A percentile compares a stretch with the other conserved stretches of the same genome.
Conservation (phyloP, 169 alveolate species). For the Cardiosporidium cionae region DNA sequence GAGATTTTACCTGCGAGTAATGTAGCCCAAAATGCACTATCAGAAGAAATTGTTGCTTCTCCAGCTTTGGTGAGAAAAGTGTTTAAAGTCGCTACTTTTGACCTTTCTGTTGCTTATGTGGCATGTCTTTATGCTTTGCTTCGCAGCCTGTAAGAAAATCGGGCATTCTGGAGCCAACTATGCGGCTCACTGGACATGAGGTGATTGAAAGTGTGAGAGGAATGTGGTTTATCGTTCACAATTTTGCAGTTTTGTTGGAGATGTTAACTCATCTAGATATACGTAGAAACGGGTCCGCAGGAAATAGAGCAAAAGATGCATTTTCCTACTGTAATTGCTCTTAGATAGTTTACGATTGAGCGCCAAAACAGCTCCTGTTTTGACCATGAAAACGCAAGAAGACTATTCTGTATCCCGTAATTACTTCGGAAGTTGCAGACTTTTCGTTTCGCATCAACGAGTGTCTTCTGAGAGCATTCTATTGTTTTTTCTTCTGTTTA, state of each 20-base stretch:
- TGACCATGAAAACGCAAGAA: neutral
- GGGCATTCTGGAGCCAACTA: conserved; percentile 49
- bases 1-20: no score
- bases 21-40: no score
- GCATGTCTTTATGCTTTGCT: no score
- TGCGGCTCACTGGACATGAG: conserved; percentile 60
- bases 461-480: neutral
- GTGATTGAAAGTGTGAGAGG: neutral
- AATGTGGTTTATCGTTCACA: neutral
- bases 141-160: conserved; percentile 18
- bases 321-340: neutral
- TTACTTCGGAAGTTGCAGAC: neutral
- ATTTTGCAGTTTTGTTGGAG: neutral
- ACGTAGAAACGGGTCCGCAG: neutral
- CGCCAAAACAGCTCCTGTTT: neutral
- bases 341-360: neutral
- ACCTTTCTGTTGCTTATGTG: no score
- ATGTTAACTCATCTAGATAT: neutral
- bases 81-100: no score
- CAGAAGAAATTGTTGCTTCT: no score
- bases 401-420: neutral
- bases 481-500: neutral
- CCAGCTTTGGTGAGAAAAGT: no score
- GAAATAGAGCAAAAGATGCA: neutral
- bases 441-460: neutral